Conservation (phyloP, 2,329 filamentous ascomycete species). For the Colletotrichum theobromicola region DNA sequence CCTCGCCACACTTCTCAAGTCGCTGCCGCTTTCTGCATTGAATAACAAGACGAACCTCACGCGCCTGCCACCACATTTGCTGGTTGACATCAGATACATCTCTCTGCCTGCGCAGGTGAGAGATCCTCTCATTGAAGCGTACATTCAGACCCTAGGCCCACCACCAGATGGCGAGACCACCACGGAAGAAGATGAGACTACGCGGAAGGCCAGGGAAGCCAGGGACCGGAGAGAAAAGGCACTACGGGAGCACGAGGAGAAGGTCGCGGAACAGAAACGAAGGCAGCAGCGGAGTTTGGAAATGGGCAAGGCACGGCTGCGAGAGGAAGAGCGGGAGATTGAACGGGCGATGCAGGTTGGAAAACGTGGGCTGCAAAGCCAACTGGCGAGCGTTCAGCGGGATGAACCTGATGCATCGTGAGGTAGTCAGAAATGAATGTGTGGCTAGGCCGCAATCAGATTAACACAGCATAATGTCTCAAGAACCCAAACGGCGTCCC, state of each 20-base stretch:
- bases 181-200: constrained; percentile 56
- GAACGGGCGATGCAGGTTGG: constrained; percentile 72
- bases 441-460: neutral
- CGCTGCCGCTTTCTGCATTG: constrained; percentile 61
- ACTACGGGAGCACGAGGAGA: constrained; percentile 55
- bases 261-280: constrained; percentile 69
- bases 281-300: constrained; percentile 63
- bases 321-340: constrained; percentile 72
- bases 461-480: neutral
- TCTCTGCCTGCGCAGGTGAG: constrained; percentile 66
- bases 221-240: constrained; percentile 68
- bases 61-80: constrained; percentile 65
- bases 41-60: constrained; percentile 63
- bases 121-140: constrained; percentile 69
- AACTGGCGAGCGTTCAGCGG: constrained; percentile 47
- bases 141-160: constrained; percentile 67
- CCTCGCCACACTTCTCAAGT: constrained; percentile 67
- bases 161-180: constrained; percentile 46
- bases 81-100: constrained; percentile 73
- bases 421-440: neutral
- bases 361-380: constrained; percentile 69
- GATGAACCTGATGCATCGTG: constrained; percentile 13
- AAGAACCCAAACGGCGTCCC: neutral
- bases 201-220: constrained; percentile 54
- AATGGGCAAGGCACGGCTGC: constrained; percentile 63